Evolutionary conservation across 164 flowering plant species (phyloP).

Genomic region (Aristolochia californica): DNA sequence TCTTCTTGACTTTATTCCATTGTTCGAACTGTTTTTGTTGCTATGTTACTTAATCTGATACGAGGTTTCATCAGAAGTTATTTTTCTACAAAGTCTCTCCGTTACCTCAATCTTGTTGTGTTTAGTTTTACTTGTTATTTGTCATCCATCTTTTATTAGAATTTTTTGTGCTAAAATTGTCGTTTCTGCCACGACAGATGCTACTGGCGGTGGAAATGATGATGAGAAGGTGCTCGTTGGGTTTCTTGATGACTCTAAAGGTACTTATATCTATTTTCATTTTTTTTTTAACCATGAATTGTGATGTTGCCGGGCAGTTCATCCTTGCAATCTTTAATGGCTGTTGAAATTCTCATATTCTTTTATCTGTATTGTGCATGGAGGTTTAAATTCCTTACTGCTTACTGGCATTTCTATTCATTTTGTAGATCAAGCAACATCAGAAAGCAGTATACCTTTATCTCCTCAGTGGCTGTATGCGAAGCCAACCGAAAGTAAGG

Average conservation of each 20-base stretch:
- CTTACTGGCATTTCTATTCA: conserved; percentile 1
- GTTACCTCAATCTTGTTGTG: neutral
- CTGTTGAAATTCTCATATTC: neutral
- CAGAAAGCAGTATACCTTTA: conserved; percentile 71
- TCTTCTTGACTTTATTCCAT: neutral
- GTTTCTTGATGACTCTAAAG: conserved; percentile 37
- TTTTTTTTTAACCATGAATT: neutral
- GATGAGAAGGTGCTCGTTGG: conserved; percentile 39
- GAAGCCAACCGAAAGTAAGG: conserved; percentile 62
- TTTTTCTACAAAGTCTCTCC: neutral
- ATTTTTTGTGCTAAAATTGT: neutral
- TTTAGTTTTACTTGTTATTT: no score
- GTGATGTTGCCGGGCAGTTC: neutral
- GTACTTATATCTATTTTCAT: conserved; percentile 3
- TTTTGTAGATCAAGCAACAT: conserved; percentile 47
- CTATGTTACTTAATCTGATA: neutral
- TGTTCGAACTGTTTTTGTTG: neutral
- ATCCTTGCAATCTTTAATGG: neutral
- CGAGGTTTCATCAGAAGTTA: neutral
- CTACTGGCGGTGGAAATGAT: conserved; percentile 30
- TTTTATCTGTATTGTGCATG: neutral
- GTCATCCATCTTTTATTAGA: neutral
- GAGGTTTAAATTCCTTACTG: neutral
- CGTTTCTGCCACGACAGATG: conserved; percentile 18
- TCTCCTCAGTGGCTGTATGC: conserved; percentile 96